phyloP scores from a whole-genome alignment of 148 eudicot genomes.

The Cornus controversa region DNA sequence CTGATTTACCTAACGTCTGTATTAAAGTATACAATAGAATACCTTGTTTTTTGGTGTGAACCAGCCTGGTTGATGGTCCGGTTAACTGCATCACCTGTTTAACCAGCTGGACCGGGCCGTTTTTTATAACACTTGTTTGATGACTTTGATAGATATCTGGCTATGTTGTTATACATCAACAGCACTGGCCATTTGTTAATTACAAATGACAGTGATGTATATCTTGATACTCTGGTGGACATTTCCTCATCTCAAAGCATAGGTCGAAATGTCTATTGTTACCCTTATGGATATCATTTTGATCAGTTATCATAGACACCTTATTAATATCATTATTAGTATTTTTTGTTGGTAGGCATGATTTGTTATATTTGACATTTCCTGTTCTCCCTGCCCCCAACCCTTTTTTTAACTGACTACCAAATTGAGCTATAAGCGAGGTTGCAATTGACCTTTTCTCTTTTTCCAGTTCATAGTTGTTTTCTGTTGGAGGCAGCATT shows the following conservation, averaged over 20 bases:
- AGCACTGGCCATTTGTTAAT: background rate
- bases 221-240: background rate
- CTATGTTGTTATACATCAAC: background rate
- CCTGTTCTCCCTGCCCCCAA: background rate
- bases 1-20: background rate
- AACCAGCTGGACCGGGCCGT: too few species aligned
- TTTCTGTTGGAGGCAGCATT: background rate
- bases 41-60: too few species aligned
- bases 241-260: background rate
- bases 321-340: background rate
- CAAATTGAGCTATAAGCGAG: background rate
- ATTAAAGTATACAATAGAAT: background rate
- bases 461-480: background rate
- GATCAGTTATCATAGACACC: background rate
- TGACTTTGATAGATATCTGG: background rate
- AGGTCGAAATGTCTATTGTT: background rate
- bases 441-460: background rate
- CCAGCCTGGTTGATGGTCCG: too few species aligned
- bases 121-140: background rate
- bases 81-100: too few species aligned
- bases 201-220: background rate
- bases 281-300: background rate
- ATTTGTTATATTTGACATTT: background rate
- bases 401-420: background rate
- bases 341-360: background rate